Percentiles rank a stretch among this genome's conserved stretches.
Conservation (phyloP, 805 yeast species). For the Candida ficus region DNA sequence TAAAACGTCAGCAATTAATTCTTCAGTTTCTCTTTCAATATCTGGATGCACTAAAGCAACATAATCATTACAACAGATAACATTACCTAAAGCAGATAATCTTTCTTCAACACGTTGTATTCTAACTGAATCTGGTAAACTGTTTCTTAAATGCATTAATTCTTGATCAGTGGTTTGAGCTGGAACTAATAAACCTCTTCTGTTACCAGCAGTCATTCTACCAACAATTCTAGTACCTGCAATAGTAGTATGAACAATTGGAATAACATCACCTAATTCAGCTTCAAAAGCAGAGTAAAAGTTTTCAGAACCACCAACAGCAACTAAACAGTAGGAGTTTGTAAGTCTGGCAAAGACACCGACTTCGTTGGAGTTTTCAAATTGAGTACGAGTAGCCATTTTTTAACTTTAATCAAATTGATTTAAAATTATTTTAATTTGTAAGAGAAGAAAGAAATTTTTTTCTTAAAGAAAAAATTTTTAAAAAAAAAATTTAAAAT, state of each 20-base stretch:
- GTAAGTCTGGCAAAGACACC: constrained; percentile 95
- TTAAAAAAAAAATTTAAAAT: no score
- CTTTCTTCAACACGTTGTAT: constrained; percentile 98
- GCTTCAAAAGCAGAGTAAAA: constrained; percentile 95
- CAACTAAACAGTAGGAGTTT: constrained; percentile 92
- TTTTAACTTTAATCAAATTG: constrained; percentile 2
- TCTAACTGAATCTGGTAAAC: constrained; percentile 90
- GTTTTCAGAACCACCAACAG: constrained; percentile 92
- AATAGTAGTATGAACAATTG: constrained; percentile 94
- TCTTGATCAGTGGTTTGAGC: constrained; percentile 98
- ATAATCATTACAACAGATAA: constrained; percentile 96
- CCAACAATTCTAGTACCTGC: constrained; percentile 98
- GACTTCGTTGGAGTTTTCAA: constrained; percentile 83
- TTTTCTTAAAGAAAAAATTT: no score
- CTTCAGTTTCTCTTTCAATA: constrained; percentile 98
- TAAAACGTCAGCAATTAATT: constrained; percentile 92
- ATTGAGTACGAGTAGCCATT: constrained; percentile 72
- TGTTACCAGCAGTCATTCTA: constrained; percentile 96
- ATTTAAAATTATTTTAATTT: no score
- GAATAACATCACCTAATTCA: constrained; percentile 92
- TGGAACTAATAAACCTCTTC: constrained; percentile 95
- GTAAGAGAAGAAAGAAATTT: no score
- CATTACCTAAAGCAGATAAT: constrained; percentile 94
- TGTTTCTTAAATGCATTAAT: constrained; percentile 93
- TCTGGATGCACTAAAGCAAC: constrained; percentile 99